phyloP scores from a whole-genome alignment of 2,329 filamentous ascomycete species.

The Incumbomyces lentus region DNA sequence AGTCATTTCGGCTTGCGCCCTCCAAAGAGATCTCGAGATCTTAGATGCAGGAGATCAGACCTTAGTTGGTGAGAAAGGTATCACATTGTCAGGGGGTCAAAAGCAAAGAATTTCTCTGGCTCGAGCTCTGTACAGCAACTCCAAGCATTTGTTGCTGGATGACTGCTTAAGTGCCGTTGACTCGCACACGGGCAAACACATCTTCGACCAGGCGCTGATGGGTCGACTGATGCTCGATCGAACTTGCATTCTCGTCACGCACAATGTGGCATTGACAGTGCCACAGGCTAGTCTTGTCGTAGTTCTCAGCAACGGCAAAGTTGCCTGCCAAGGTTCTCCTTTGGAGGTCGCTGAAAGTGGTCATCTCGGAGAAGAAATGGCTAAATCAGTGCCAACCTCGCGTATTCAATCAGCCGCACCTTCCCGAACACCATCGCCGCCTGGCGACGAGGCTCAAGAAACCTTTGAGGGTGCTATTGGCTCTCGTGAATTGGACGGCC shows the following conservation, averaged over 20 bases:
- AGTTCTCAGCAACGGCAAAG: constrained; percentile 74
- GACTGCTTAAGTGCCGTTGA: constrained; percentile 95
- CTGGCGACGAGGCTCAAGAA: constrained; percentile 48
- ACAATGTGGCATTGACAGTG: constrained; percentile 83
- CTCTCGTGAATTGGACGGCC: constrained; percentile 25
- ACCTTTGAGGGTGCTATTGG: constrained; percentile 40
- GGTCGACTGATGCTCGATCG: constrained; percentile 79
- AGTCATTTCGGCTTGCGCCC: constrained; percentile 80
- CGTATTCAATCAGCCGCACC: constrained; percentile 59
- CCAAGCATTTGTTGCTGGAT: constrained; percentile 79
- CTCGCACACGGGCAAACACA: constrained; percentile 95
- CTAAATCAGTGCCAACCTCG: constrained; percentile 63
- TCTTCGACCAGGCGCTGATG: constrained; percentile 84
- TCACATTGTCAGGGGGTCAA: constrained; percentile 90
- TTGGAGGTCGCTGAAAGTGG: constrained; percentile 75
- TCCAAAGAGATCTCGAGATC: constrained; percentile 85
- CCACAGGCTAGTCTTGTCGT: constrained; percentile 73
- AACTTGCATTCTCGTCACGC: constrained; percentile 90
- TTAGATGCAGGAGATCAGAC: constrained; percentile 88
- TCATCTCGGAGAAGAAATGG: constrained; percentile 74
- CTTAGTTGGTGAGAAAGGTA: constrained; percentile 91
- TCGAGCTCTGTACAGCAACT: constrained; percentile 93
- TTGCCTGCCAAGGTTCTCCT: constrained; percentile 65
- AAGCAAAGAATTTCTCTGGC: constrained; percentile 96
- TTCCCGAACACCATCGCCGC: constrained; percentile 65